phyloP scores from a whole-genome alignment of 805 yeast genomes.

The Saturnispora ahearnii region DNA sequence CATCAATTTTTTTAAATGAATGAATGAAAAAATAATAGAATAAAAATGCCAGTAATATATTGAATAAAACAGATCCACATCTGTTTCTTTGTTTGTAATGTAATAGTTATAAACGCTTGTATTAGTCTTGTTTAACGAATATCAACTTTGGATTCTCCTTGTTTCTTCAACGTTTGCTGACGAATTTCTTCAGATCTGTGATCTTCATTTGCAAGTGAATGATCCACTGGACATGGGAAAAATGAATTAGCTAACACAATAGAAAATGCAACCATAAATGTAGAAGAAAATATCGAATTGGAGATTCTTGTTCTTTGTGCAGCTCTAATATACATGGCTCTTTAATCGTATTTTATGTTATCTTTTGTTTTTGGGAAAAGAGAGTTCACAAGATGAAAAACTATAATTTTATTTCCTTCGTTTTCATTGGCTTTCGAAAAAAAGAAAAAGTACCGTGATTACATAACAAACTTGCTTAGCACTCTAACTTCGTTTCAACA shows the following conservation, averaged over 20 bases:
- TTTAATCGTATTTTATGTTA: background rate
- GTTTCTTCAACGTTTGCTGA: constrained; percentile 1
- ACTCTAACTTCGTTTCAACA: background rate
- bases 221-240: constrained; percentile 38
- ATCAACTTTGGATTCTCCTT: background rate
- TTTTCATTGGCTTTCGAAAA: constrained; percentile 4
- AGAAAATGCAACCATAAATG: constrained; percentile 65
- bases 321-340: constrained; percentile 35
- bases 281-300: constrained; percentile 59
- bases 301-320: constrained; percentile 48
- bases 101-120: background rate
- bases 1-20: background rate
- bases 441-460: too few relatives aligned
- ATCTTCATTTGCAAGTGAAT: constrained; percentile 30
- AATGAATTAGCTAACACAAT: constrained; percentile 28
- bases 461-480: too few relatives aligned
- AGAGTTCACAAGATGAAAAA: background rate
- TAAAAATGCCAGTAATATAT: background rate
- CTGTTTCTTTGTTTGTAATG: background rate
- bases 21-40: background rate
- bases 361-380: background rate
- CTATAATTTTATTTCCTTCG: constrained; percentile 13
- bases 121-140: background rate
- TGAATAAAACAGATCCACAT: constrained; percentile 9
- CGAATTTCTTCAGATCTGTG: constrained; percentile 12